Conservation (phyloP, 2,329 filamentous ascomycete genomes). For the Tolypocladium ophioglossoides region DNA sequence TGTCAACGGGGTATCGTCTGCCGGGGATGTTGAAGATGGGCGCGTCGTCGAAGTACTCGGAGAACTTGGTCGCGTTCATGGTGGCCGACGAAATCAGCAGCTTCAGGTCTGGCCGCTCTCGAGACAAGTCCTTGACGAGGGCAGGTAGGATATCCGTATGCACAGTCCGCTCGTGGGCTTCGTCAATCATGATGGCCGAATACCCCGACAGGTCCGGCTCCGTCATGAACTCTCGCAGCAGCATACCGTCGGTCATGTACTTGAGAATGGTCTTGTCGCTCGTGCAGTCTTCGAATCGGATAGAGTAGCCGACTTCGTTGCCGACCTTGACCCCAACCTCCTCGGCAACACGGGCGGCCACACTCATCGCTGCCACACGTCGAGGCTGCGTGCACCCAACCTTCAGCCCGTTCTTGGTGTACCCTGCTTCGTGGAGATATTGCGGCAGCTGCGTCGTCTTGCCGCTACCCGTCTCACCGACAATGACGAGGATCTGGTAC, state of each 20-base stretch:
- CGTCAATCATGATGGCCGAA: slow-evolving; percentile 88
- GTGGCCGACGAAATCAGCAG: slow-evolving; percentile 90
- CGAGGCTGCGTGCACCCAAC: slow-evolving; percentile 91
- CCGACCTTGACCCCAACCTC: slow-evolving; percentile 87
- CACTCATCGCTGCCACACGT: slow-evolving; percentile 93
- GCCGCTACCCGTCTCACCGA: slow-evolving; percentile 88
- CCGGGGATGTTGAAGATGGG: slow-evolving; percentile 95
- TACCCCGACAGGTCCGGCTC: slow-evolving; percentile 78
- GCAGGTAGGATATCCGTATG: slow-evolving; percentile 85
- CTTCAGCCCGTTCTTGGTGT: slow-evolving; percentile 73
- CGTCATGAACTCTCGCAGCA: slow-evolving; percentile 80
- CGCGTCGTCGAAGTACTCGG: slow-evolving; percentile 80
- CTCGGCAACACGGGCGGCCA: slow-evolving; percentile 90
- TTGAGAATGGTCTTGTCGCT: slow-evolving; percentile 86
- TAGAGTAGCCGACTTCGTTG: slow-evolving; percentile 86
- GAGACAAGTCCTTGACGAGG: slow-evolving; percentile 77
- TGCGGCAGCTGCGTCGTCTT: slow-evolving; percentile 95
- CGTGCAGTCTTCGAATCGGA: slow-evolving; percentile 89
- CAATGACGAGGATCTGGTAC: slow-evolving; percentile 81
- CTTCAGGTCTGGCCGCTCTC: slow-evolving; percentile 75
- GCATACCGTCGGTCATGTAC: slow-evolving; percentile 97
- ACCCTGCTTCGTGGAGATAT: slow-evolving; percentile 85
- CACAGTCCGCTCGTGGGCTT: slow-evolving; percentile 89
- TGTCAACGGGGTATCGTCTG: slow-evolving; percentile 77
- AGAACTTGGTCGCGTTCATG: slow-evolving; percentile 88